phyloP scores from a whole-genome alignment of 2,329 filamentous ascomycete genomes.

The Fusarium vanettenii region DNA sequence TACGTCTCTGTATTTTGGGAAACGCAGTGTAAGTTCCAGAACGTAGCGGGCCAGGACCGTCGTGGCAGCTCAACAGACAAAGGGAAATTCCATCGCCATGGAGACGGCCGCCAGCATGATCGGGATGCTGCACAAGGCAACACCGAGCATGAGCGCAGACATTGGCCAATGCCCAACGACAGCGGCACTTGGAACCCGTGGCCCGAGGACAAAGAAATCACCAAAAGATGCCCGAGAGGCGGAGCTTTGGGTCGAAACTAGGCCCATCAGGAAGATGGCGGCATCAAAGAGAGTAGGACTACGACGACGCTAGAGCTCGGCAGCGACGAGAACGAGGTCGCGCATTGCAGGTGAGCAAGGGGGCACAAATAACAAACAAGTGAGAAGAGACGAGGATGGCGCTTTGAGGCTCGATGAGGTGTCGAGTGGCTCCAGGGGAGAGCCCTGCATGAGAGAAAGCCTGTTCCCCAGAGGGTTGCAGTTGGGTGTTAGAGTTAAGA shows the following conservation, averaged over 20 bases:
- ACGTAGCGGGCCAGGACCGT: neutral
- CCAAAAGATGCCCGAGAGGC: slow-evolving; percentile 23
- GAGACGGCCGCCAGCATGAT: slow-evolving; percentile 5
- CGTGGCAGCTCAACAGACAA: slow-evolving; percentile 1
- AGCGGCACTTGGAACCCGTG: neutral
- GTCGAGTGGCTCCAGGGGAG: slow-evolving; percentile 29
- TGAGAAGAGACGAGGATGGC: slow-evolving; percentile 18
- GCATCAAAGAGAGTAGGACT: slow-evolving; percentile 13
- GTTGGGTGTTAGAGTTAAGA: slow-evolving; percentile 9
- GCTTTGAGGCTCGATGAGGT: slow-evolving; percentile 38
- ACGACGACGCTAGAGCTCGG: slow-evolving; percentile 12
- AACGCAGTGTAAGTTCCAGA: slow-evolving; percentile 8
- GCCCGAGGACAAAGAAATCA: neutral
- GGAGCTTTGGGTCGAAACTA: slow-evolving; percentile 28
- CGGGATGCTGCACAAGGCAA: neutral
- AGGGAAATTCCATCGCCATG: slow-evolving; percentile 7
- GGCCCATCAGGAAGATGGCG: slow-evolving; percentile 1
- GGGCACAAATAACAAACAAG: neutral
- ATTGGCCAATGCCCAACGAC: slow-evolving; percentile 11
- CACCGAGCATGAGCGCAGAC: neutral
- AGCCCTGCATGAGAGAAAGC: slow-evolving; percentile 34
- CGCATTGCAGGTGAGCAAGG: slow-evolving; percentile 1
- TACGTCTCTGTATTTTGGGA: slow-evolving; percentile 10
- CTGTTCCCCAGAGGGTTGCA: slow-evolving; percentile 3
- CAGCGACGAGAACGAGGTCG: slow-evolving; percentile 11